Conservation (phyloP, 768 basidiomycete species). For the Daedaleopsis nitida region DNA sequence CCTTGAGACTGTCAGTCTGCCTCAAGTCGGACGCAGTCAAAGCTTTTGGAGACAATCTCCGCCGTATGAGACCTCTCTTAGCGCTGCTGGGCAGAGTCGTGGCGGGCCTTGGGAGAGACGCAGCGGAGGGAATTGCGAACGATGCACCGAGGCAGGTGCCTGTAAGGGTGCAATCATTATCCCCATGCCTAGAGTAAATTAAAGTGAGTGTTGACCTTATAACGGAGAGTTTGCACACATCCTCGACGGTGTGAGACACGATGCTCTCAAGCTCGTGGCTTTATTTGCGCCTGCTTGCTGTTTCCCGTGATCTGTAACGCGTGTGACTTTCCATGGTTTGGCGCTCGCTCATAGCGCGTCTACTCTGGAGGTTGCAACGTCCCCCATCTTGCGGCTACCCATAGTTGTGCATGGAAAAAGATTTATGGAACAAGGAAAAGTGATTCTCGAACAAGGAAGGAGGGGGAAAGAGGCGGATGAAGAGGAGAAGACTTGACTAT, state of each 20-base stretch:
- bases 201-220: conserved; percentile 1
- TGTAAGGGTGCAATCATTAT: neutral
- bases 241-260: neutral
- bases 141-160: neutral
- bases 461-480: too few relatives aligned
- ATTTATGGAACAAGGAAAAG: too few relatives aligned
- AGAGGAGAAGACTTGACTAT: too few relatives aligned
- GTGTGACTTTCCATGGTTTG: too few relatives aligned
- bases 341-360: too few relatives aligned
- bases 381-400: too few relatives aligned
- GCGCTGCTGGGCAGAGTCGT: neutral
- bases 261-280: conserved; percentile 1
- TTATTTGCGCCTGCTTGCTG: neutral
- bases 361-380: too few relatives aligned
- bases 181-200: neutral
- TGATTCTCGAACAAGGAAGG: too few relatives aligned
- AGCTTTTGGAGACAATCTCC: neutral
- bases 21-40: neutral
- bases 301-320: neutral
- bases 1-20: neutral
- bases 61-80: neutral
- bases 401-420: too few relatives aligned
- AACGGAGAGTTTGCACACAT: neutral
- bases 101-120: neutral
- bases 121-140: neutral